phyloP scores from a whole-genome alignment of 257 asterid species.

The Solanum infundibuliforme region DNA sequence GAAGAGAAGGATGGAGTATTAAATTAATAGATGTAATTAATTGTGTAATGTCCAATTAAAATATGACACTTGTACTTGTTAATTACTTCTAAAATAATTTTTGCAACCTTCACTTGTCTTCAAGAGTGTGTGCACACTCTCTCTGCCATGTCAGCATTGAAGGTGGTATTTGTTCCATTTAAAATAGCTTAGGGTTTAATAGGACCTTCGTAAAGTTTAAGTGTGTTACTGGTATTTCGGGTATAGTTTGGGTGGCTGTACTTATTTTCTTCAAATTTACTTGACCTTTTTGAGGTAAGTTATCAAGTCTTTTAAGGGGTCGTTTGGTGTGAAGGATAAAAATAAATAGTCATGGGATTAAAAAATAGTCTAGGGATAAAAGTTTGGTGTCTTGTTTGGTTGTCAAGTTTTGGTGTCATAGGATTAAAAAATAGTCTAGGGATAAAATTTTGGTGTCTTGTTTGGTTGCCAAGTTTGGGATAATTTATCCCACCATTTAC shows the following conservation, averaged over 20 bases:
- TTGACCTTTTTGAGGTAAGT: neutral
- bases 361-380: neutral
- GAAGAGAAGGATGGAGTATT: no score
- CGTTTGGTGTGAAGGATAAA: neutral
- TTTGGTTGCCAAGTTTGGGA: neutral
- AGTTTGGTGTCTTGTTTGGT: neutral
- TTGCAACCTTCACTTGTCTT: neutral
- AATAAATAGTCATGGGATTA: neutral
- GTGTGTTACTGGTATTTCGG: neutral
- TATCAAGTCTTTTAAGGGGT: neutral
- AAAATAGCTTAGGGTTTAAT: neutral
- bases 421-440: neutral
- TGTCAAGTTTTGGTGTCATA: neutral
- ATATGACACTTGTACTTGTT: neutral
- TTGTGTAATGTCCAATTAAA: neutral
- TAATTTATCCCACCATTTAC: neutral
- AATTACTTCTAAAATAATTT: neutral
- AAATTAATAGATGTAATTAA: neutral
- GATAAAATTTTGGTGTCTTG: neutral
- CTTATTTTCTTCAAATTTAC: neutral
- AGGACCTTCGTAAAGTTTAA: neutral
- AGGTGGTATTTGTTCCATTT: neutral
- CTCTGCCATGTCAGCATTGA: neutral
- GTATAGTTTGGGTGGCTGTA: neutral
- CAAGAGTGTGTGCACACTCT: neutral